Percentiles rank a stretch among this genome's conserved stretches.
These are phyloP conservation scores for Monosporozyma yasuniensis DNA, from an alignment of 805 yeast species.

Conservation along the genomic window DNA sequence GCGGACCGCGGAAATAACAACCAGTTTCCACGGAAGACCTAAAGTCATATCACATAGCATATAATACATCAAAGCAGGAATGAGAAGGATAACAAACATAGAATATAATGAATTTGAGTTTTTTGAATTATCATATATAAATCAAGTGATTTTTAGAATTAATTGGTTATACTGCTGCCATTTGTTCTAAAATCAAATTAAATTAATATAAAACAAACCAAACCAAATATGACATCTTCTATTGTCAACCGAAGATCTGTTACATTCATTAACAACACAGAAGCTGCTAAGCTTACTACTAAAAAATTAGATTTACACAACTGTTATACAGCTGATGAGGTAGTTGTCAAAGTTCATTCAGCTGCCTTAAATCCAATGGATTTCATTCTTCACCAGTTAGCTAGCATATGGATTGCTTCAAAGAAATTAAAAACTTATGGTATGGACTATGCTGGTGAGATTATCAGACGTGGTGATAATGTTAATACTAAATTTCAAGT, in stretches of 20 bases:
- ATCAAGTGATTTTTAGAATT: too few species aligned
- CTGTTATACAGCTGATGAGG: constrained; percentile 18
- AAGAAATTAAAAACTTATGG: constrained; percentile 15
- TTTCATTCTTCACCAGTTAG: constrained; percentile 10
- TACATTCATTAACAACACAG: constrained; percentile 14
- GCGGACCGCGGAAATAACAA: too few species aligned
- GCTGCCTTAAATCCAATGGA: constrained; percentile 29
- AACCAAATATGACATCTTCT: too few species aligned
- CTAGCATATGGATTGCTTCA: constrained; percentile 7
- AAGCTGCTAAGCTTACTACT: constrained; percentile 13
- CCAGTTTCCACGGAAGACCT: too few species aligned
- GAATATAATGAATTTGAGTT: too few species aligned
- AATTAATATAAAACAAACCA: too few species aligned
- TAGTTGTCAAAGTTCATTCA: constrained; percentile 23
- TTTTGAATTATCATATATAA: too few species aligned
- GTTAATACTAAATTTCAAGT: constrained; percentile 9
- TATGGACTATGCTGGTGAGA: constrained; percentile 25
- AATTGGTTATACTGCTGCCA: too few species aligned
- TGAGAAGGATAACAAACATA: too few species aligned
- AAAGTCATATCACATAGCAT: too few species aligned
- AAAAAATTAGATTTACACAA: constrained; percentile 19
- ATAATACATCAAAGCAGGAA: too few species aligned
- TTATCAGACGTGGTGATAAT: constrained; percentile 20
- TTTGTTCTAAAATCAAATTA: too few species aligned
- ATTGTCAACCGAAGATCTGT: constrained; percentile 15